phyloP scores from a whole-genome alignment of 1,139 yeast species.

The Hemisphaericaspora xylanilytica region DNA sequence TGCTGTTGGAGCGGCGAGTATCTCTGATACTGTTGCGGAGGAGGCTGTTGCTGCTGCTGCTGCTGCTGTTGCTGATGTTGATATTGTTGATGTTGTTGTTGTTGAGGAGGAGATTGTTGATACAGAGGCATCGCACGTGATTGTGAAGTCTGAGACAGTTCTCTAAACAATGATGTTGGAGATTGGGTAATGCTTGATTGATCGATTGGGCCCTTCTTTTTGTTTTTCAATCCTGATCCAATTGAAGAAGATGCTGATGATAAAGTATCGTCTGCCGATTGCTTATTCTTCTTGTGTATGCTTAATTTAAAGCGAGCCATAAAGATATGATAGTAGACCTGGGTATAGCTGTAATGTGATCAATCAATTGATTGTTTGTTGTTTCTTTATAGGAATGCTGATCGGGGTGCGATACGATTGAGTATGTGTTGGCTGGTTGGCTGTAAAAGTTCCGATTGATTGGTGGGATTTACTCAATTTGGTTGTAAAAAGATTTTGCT shows the following conservation, averaged over 20 bases:
- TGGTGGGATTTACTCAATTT: no score
- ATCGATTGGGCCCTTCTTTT: background rate
- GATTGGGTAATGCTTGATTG: slow-evolving; percentile 2
- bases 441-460: no score
- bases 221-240: slow-evolving; percentile 1
- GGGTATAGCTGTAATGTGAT: background rate
- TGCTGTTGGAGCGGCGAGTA: background rate
- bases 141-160: background rate
- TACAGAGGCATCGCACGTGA: slow-evolving; percentile 1
- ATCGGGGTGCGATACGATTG: no score
- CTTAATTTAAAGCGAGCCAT: slow-evolving; percentile 15
- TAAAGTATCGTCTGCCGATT: slow-evolving; percentile 6
- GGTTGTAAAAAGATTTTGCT: no score
- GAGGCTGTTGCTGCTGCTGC: slow-evolving; percentile 3
- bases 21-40: slow-evolving; percentile 2
- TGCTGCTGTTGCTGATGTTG: slow-evolving; percentile 1
- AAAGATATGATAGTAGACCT: background rate
- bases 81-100: slow-evolving; percentile 5
- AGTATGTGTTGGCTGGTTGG: no score
- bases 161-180: background rate
- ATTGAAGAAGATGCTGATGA: slow-evolving; percentile 4
- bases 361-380: no score
- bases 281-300: slow-evolving; percentile 8
- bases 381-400: no score
- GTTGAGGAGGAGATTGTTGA: slow-evolving; percentile 7